Base-by-base conservation (phyloP, 169 alveolate species). In the Eimeria necatrix region DNA sequence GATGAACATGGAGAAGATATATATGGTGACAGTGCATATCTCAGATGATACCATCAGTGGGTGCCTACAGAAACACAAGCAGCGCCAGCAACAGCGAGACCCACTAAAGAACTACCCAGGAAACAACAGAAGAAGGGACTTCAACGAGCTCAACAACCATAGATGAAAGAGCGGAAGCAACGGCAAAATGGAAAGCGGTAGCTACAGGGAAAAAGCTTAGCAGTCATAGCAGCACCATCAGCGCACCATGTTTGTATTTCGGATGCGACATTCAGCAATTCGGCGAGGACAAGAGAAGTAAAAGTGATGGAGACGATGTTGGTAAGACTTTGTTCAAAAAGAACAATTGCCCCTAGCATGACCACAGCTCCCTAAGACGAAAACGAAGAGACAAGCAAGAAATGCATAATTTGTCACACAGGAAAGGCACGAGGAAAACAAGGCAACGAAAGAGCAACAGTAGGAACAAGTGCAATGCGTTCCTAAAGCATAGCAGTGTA, bases 271-370 rank as follows among this genome's bases (percentile, higher is more conserved):
- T 99, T 99, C 71, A 99, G 97, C 48, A 99, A 96, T 95, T 99
- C 99, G 83, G 98, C 97, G 52, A 98, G 95, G 60, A 99, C 98
- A 73, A 99, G 98, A 5, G 99, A 98, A 14, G 99, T 97, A 97
- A 99, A 99, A n/a, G 99, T 98, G 49, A 99, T 98, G 61, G 99
- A 98, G 20, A 99, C 99, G 52, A 99, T 96, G 86, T 97, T 97
- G 93, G 98, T 98, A 59, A 98, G 97, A 24, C 98, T 97, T 94
- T 98, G 98, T 89, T 98, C 98, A 91, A 99, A 99, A 87, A 99
- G 97, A 52, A 97, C 87, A 41, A 99, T 96, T 4, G 99, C 98
- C 16, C 99, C 98, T 51, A 98, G 80, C 99, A 99, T 99, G 59
- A 99, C 98, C 12, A 98, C 99, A 26, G 99, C 96, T 4, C 99